A percentile compares a stretch with the other conserved stretches of the same genome.
phyloP scores from a whole-genome alignment of 352 stramenopile species.

The Phytophthora podocarpi region DNA sequence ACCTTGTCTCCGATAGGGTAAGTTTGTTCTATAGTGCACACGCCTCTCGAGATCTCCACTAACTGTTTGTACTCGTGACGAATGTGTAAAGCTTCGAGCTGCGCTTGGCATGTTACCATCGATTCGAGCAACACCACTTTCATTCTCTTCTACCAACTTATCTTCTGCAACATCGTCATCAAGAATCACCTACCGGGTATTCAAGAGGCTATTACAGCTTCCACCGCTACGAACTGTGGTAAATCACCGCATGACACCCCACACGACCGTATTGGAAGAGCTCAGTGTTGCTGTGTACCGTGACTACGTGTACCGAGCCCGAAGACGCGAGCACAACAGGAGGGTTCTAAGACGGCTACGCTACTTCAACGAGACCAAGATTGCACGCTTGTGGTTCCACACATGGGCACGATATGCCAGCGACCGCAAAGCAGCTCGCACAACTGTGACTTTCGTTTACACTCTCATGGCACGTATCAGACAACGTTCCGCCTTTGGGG shows the following conservation, averaged over 20 bases:
- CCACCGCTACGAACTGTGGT: constrained; percentile 54
- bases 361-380: constrained; percentile 53
- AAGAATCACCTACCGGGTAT: constrained; percentile 49
- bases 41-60: background rate
- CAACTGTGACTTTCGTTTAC: constrained; percentile 35
- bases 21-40: background rate
- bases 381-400: constrained; percentile 43
- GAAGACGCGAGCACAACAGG: constrained; percentile 54
- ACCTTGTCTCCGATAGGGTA: constrained; percentile 64
- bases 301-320: constrained; percentile 47
- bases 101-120: constrained; percentile 50
- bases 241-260: constrained; percentile 31
- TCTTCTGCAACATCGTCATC: constrained; percentile 29
- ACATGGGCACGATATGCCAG: constrained; percentile 41
- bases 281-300: constrained; percentile 59
- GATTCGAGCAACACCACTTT: constrained; percentile 14
- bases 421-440: constrained; percentile 42
- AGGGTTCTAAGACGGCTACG: constrained; percentile 58
- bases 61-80: background rate
- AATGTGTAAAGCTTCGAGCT: constrained; percentile 43
- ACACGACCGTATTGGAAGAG: constrained; percentile 65
- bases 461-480: constrained; percentile 41
- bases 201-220: constrained; percentile 50
- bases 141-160: constrained; percentile 23
- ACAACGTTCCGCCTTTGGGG: constrained; percentile 40